Percentiles rank a stretch among this genome's conserved stretches.
phyloP scores from a whole-genome alignment of 345 rosid species.

The Punica granatum region DNA sequence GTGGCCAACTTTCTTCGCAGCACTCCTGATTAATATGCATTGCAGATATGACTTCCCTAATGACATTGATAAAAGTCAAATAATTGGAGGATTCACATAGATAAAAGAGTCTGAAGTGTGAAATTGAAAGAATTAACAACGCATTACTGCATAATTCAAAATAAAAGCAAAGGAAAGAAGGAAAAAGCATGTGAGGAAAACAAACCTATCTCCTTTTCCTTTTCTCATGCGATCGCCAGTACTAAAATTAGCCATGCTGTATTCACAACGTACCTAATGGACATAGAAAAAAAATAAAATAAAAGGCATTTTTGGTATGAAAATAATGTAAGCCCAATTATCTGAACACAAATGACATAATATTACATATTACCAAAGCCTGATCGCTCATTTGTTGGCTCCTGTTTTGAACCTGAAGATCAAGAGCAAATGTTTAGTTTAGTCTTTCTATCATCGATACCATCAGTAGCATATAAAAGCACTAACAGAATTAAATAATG shows the following conservation, averaged over 20 bases:
- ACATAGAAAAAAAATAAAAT: neutral
- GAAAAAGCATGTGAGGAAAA: neutral
- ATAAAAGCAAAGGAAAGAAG: neutral
- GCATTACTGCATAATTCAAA: neutral
- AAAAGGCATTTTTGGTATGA: neutral
- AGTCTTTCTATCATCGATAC: neutral
- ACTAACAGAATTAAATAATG: neutral
- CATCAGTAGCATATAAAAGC: neutral
- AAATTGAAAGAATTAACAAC: neutral
- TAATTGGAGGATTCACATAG: neutral
- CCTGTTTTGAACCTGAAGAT: slow-evolving; percentile 63
- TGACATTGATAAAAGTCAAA: neutral
- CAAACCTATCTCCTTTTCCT: slow-evolving; percentile 78
- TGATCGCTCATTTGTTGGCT: slow-evolving; percentile 61
- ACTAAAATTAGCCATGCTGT: slow-evolving; percentile 94
- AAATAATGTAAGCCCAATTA: neutral
- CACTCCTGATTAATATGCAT: neutral
- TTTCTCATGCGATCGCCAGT: slow-evolving; percentile 85
- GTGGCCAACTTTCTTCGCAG: neutral
- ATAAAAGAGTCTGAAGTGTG: neutral
- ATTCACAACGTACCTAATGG: slow-evolving; percentile 73
- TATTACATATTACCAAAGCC: slow-evolving; percentile 46
- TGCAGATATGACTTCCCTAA: neutral
- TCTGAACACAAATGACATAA: neutral
- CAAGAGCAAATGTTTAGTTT: neutral